Base-by-base conservation (phyloP, 345 rosid species). In the Eucalyptus polybractea region DNA sequence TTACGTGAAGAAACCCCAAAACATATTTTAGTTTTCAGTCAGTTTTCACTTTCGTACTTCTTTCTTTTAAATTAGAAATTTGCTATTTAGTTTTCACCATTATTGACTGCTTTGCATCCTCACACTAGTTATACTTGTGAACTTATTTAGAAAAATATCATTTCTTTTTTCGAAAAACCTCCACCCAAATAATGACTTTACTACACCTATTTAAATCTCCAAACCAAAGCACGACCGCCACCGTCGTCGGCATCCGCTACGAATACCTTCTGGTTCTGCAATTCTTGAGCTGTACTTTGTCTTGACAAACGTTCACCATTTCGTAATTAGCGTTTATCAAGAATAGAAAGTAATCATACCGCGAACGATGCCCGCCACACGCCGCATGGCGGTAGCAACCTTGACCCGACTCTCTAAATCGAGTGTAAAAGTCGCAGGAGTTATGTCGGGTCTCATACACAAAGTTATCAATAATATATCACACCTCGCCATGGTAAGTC, bases 1-100 rank as follows among this genome's bases (percentile, higher is more conserved):
- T 4, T 21, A 53, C 10, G 0, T 0, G 62, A 12, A 25, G 6
- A 60, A 27, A 6, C 0, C 31, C 4, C 13, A 6, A 60, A 60
- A 27, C 67, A 60, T 11, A 3, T 8, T 27, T 0, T 0, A 2
- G 0, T 53, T 60, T 60, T 27, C 0, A 60, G 4, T 60, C 4
- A 3, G 1, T 62, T 62, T 13, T 7, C 72, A 62, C 17, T 29
- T 62, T 29, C 33, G 0, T 29, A 62, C 17, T 62, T 0, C 33
- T 62, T 1, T 62, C 8, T 62, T 29, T 62, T 29, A 29, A 13
- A 60, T 13, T 62, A 62, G 33, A 62, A 27, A 62, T 29, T 62
- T 29, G 72, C 2, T 29, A 62, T 29, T 29, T 12, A 29, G 33
- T 62, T 69, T 69, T 69, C 6, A 5, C 10, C 11, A 1, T 69